Evolutionary conservation across 2,329 filamentous ascomycete genomes (phyloP).

Genomic region (Moelleriella libera): DNA sequence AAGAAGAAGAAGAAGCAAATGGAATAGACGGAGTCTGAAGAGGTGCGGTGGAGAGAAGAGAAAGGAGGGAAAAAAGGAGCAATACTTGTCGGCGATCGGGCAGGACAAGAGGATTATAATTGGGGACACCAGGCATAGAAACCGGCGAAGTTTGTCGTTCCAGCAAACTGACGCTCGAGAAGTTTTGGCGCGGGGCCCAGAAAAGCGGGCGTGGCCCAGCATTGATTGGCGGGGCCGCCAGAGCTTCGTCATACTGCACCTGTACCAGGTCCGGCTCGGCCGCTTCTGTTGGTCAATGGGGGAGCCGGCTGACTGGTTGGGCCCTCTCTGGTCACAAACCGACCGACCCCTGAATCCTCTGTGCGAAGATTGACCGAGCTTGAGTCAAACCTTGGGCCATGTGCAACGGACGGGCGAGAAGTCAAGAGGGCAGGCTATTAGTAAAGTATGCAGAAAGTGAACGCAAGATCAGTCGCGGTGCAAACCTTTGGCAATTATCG

Average conservation of each 20-base stretch:
- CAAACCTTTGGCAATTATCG: background rate
- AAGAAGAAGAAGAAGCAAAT: background rate
- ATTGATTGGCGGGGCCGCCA: conserved; percentile 2
- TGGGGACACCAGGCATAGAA: conserved; percentile 1
- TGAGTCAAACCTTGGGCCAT: background rate
- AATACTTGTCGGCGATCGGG: background rate
- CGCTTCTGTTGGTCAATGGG: background rate
- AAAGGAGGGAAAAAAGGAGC: background rate
- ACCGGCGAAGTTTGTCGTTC: conserved; percentile 3
- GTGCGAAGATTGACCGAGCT: background rate
- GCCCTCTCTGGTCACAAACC: too few relatives aligned
- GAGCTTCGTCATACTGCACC: conserved; percentile 2
- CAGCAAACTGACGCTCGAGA: conserved; percentile 5
- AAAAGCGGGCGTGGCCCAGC: conserved; percentile 5
- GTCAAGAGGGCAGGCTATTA: background rate
- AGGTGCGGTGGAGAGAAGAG: conserved; percentile 5
- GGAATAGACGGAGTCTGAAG: background rate
- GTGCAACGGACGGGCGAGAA: background rate
- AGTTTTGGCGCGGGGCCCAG: conserved; percentile 6
- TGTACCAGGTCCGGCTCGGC: background rate
- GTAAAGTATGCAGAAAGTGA: background rate
- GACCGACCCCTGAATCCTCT: too few relatives aligned
- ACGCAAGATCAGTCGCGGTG: background rate
- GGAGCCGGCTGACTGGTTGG: too few relatives aligned
- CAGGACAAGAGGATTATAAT: conserved; percentile 5